phyloP scores from a whole-genome alignment of 345 rosid genomes.

The Angophora floribunda region DNA sequence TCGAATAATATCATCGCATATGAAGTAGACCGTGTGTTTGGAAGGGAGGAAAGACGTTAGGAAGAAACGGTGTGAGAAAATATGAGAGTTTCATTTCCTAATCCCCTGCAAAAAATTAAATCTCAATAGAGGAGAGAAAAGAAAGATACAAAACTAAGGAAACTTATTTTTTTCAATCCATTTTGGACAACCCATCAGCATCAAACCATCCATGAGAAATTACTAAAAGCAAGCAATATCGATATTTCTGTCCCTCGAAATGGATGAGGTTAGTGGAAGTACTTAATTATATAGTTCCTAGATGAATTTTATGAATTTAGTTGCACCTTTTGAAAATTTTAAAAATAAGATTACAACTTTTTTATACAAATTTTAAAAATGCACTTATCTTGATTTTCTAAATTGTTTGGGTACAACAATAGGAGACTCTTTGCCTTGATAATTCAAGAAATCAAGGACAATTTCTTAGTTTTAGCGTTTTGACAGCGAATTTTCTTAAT shows the following conservation, averaged over 20 bases:
- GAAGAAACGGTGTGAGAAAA: not conserved
- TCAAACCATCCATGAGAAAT: not conserved
- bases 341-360: not conserved
- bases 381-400: not conserved
- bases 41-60: not conserved
- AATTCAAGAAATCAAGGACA: not conserved
- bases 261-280: not conserved
- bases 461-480: not conserved
- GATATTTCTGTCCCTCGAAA: not conserved
- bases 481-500: not conserved
- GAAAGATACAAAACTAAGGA: not conserved
- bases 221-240: not conserved
- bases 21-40: too few relatives aligned
- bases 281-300: rapidly evolving
- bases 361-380: not conserved
- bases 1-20: not conserved
- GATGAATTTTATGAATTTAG: rapidly evolving
- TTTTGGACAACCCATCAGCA: not conserved
- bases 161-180: not conserved
- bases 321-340: rapidly evolving
- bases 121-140: not conserved
- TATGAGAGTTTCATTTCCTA: not conserved
- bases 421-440: not conserved
- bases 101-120: not conserved
- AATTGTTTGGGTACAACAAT: not conserved